Conservation (phyloP, 1,284 basidiomycete genomes). For the Ceratobasidium sp. region DNA sequence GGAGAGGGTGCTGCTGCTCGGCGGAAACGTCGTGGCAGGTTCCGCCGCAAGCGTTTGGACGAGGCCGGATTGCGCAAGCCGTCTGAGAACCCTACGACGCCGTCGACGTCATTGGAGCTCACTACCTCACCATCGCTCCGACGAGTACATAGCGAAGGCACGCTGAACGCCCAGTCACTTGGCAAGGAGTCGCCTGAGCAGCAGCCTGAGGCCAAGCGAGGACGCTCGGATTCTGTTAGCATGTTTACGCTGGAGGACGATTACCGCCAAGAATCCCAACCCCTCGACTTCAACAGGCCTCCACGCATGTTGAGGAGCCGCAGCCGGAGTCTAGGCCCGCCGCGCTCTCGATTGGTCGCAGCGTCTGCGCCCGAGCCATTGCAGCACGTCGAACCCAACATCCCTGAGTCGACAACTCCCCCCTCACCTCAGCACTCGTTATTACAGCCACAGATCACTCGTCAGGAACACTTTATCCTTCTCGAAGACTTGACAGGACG, state of each 20-base stretch:
- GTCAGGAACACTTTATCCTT: conserved; percentile 97
- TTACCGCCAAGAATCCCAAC: conserved; percentile 53
- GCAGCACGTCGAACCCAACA: conserved; percentile 36
- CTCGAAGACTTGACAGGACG: conserved; percentile 99
- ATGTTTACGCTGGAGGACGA: conserved; percentile 63
- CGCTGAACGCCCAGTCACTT: conserved; percentile 21
- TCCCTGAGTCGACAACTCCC: conserved; percentile 52
- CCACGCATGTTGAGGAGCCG: conserved; percentile 39
- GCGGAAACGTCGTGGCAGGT: conserved; percentile 32
- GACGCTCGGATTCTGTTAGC: conserved; percentile 49
- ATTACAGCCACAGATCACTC: conserved; percentile 64
- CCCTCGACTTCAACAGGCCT: neutral
- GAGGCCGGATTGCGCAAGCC: conserved; percentile 29
- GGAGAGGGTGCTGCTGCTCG: conserved; percentile 24
- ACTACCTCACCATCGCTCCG: conserved; percentile 62
- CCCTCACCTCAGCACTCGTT: conserved; percentile 46
- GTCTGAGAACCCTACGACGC: neutral
- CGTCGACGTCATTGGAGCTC: neutral
- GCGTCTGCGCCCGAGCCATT: conserved; percentile 27
- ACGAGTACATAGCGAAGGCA: conserved; percentile 72
- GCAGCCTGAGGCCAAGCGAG: conserved; percentile 31
- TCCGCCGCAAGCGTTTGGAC: conserved; percentile 39
- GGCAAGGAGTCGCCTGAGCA: conserved; percentile 37
- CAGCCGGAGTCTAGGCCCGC: conserved; percentile 44
- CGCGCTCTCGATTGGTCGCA: conserved; percentile 23